phyloP scores from a whole-genome alignment of 169 alveolate species.

The Plasmodium vivax region DNA sequence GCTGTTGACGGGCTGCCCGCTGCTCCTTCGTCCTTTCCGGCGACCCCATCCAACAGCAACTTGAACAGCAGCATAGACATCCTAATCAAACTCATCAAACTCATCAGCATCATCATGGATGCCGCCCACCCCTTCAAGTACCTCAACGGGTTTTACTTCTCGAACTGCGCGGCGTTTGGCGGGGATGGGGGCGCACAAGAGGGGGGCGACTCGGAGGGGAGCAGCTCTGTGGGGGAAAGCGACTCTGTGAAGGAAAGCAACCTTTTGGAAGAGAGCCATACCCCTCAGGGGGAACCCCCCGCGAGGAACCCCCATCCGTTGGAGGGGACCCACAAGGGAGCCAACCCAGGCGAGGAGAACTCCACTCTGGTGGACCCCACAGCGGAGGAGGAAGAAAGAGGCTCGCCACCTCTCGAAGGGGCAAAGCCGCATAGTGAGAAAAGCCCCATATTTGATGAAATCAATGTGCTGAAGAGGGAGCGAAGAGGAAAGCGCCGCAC shows the following conservation, averaged over 20 bases:
- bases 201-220: not conserved
- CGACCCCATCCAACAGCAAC: constrained; percentile 9
- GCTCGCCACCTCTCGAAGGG: not conserved
- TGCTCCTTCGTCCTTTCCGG: not conserved
- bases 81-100: constrained; percentile 29
- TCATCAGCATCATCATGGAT: constrained; percentile 17
- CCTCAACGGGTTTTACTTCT: constrained; percentile 29
- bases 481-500: not conserved
- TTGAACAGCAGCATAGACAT: constrained; percentile 25
- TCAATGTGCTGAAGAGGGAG: not conserved
- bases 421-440: not conserved
- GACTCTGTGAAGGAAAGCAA: not conserved
- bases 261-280: not conserved
- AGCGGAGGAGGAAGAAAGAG: not conserved
- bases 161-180: not conserved
- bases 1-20: not conserved
- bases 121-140: constrained; percentile 43
- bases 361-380: not conserved
- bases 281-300: not conserved
- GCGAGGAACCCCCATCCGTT: not conserved
- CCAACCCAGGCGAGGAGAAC: not conserved
- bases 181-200: not conserved
- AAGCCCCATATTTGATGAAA: not conserved
- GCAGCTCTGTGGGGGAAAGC: too few species aligned
- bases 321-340: not conserved